Percentiles rank a stretch among this genome's conserved stretches.
phyloP scores from a whole-genome alignment of 768 basidiomycete genomes.

The Termitomyces sp. region DNA sequence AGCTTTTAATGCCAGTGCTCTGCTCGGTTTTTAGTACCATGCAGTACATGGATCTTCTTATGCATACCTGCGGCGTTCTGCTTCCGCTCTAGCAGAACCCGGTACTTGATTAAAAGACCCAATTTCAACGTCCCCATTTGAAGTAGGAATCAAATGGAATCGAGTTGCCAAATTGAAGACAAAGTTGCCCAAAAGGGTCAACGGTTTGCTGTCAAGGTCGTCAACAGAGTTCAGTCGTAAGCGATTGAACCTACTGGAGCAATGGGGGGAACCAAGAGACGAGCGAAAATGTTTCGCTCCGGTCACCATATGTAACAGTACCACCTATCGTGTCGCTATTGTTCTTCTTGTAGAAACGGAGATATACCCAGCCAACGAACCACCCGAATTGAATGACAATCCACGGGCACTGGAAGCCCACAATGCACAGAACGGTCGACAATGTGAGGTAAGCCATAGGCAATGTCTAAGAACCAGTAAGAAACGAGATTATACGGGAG shows the following conservation, averaged over 20 bases:
- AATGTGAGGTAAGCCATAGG: slow-evolving; percentile 94
- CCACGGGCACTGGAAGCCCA: slow-evolving; percentile 87
- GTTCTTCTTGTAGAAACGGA: slow-evolving; percentile 95
- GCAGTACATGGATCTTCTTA: background rate
- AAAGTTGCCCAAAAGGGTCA: slow-evolving; percentile 61
- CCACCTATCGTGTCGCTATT: slow-evolving; percentile 58
- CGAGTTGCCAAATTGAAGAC: slow-evolving; percentile 63
- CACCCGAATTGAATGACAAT: slow-evolving; percentile 99
- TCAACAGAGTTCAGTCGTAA: background rate
- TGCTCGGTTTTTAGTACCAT: slow-evolving; percentile 25
- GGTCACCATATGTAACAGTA: slow-evolving; percentile 77
- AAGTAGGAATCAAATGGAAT: slow-evolving; percentile 70
- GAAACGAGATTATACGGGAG: background rate
- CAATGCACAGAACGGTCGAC: slow-evolving; percentile 77
- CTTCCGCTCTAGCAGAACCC: slow-evolving; percentile 90
- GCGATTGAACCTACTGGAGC: slow-evolving; percentile 62
- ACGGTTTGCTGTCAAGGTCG: slow-evolving; percentile 50
- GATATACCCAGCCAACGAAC: slow-evolving; percentile 92
- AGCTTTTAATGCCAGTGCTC: slow-evolving; percentile 94
- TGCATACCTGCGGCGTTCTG: slow-evolving; percentile 83
- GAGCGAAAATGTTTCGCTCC: slow-evolving; percentile 95
- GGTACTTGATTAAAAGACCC: slow-evolving; percentile 72
- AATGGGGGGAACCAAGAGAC: slow-evolving; percentile 96
- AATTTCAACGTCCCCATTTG: slow-evolving; percentile 61
- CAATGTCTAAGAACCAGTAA: slow-evolving; percentile 51